Percentiles rank a stretch among this genome's conserved stretches.
These are phyloP conservation scores for Leccinum sublutescens DNA, from an alignment of 768 basidiomycete species.

Conservation along the genomic window DNA sequence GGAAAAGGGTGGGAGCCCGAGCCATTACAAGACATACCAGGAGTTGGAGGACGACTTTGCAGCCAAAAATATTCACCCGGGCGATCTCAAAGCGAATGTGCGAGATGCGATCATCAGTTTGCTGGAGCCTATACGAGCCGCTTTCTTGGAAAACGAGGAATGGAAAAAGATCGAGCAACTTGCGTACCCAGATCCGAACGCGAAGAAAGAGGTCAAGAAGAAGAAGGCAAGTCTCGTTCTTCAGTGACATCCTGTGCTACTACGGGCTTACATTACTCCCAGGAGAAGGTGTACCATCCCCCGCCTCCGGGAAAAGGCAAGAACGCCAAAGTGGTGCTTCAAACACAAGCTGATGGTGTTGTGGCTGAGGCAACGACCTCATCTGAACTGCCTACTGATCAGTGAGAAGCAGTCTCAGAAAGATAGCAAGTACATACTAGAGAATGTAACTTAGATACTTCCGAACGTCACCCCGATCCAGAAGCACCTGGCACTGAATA, in stretches of 20 bases:
- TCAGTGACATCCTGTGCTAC: neutral
- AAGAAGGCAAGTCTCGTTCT: conserved; percentile 45
- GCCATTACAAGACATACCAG: conserved; percentile 69
- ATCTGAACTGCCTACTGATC: neutral
- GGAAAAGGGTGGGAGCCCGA: conserved; percentile 70
- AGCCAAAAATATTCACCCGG: conserved; percentile 78
- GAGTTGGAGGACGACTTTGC: conserved; percentile 74
- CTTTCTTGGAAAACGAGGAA: conserved; percentile 74
- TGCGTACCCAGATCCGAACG: conserved; percentile 82
- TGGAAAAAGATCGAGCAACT: conserved; percentile 75
- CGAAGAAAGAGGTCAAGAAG: conserved; percentile 57
- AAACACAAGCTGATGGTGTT: neutral
- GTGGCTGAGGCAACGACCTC: neutral
- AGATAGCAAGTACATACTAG: neutral
- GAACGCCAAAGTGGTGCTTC: conserved; percentile 30
- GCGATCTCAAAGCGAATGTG: conserved; percentile 83
- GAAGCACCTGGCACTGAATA: no score
- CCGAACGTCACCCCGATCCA: no score
- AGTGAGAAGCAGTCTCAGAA: neutral
- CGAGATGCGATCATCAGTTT: conserved; percentile 70
- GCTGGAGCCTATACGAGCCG: conserved; percentile 76
- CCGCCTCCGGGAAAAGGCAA: conserved; percentile 81
- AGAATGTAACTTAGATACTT: neutral
- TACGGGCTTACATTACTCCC: conserved; percentile 1
- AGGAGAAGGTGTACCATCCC: conserved; percentile 84